Percentiles rank a stretch among this genome's conserved stretches.
Conservation (phyloP, 139 green algal species). For the Limnomonas spitsbergensis region DNA sequence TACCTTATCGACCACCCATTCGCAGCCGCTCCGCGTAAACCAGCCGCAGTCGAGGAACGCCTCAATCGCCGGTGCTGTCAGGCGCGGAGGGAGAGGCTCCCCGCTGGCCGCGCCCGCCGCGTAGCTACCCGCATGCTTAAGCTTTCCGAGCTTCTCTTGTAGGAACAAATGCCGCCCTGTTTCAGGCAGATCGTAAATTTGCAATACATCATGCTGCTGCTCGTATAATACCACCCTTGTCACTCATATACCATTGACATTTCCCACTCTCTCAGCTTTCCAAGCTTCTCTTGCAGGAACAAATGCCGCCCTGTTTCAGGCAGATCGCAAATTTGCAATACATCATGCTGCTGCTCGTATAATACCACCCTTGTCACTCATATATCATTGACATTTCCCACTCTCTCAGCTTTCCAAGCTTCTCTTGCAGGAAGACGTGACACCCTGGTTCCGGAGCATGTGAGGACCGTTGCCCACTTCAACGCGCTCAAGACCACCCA, state of each 20-base stretch:
- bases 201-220: not conserved
- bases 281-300: slow-evolving; percentile 42
- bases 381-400: too few relatives aligned
- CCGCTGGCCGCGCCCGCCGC: not conserved
- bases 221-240: too few relatives aligned
- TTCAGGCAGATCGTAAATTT: not conserved
- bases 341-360: not conserved
- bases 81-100: slow-evolving; percentile 19
- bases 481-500: too few relatives aligned
- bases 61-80: slow-evolving; percentile 27
- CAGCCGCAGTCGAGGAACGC: slow-evolving; percentile 27
- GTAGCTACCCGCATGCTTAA: slow-evolving; percentile 19
- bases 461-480: too few relatives aligned
- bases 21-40: slow-evolving; percentile 8
- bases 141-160: slow-evolving; percentile 38
- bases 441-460: slow-evolving; percentile 9
- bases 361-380: too few relatives aligned
- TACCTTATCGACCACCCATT: slow-evolving; percentile 15
- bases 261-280: too few relatives aligned
- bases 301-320: slow-evolving; percentile 22
- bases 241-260: too few relatives aligned
- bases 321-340: not conserved
- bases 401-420: slow-evolving; percentile 36
- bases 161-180: slow-evolving; percentile 34
- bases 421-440: slow-evolving; percentile 41